Evolutionary conservation across 352 stramenopile species (phyloP).

Genomic region (Pythium dissimile): DNA sequence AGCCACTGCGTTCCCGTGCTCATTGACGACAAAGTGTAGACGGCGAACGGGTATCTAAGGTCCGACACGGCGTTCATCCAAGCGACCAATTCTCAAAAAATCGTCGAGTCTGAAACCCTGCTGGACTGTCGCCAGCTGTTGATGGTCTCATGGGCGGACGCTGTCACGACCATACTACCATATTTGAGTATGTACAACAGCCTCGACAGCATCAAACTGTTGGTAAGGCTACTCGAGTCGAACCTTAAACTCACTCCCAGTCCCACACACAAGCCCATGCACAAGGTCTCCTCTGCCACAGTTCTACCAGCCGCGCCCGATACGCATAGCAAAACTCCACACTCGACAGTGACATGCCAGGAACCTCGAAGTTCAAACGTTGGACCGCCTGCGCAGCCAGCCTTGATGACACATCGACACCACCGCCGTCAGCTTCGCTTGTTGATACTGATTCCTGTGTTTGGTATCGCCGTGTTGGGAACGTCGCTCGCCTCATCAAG

Average conservation of each 20-base stretch:
- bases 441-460: slow-evolving; percentile 23
- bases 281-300: too few species aligned
- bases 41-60: slow-evolving; percentile 11
- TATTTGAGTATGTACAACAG: slow-evolving; percentile 31
- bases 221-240: slow-evolving; percentile 6
- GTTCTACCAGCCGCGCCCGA: too few species aligned
- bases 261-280: too few species aligned
- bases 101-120: too few species aligned
- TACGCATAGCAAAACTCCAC: too few species aligned
- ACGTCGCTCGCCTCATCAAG: slow-evolving; percentile 32
- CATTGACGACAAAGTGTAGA: slow-evolving; percentile 15
- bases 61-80: slow-evolving; percentile 22
- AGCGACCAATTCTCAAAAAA: too few species aligned
- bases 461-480: slow-evolving; percentile 26
- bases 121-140: slow-evolving; percentile 31
- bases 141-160: slow-evolving; percentile 22
- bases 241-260: not conserved
- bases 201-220: slow-evolving; percentile 26
- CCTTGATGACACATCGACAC: not conserved
- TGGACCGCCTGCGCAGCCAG: too few species aligned
- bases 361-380: too few species aligned
- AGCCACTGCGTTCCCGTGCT: slow-evolving; percentile 23
- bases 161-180: slow-evolving; percentile 22
- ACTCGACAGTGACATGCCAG: too few species aligned
- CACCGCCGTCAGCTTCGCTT: not conserved